These are phyloP conservation scores for Annulohypoxylon nitens DNA, from an alignment of 495 filamentous ascomycete genomes.

Conservation along the genomic window DNA sequence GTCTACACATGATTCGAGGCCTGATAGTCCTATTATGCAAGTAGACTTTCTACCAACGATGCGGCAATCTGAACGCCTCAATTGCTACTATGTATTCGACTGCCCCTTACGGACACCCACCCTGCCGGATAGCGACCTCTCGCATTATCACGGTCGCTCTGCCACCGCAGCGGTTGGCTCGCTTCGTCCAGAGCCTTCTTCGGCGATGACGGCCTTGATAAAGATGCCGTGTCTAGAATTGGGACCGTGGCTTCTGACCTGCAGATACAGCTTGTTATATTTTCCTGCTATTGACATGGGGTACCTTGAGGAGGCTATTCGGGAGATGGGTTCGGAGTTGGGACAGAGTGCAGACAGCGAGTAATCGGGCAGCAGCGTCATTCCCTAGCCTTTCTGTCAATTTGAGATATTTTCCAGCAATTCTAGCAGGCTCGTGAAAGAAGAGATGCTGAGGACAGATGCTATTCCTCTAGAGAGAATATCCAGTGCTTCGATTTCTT, in stretches of 20 bases:
- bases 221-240: background rate
- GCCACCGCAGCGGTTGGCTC: constrained; percentile 30
- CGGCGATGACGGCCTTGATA: constrained; percentile 15
- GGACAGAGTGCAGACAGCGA: background rate
- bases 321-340: background rate
- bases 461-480: background rate
- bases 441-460: background rate
- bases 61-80: background rate
- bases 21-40: constrained; percentile 6
- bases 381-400: background rate
- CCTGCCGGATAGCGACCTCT: background rate
- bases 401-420: background rate
- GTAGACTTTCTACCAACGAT: constrained; percentile 14
- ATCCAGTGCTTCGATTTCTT: background rate
- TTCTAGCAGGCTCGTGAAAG: background rate
- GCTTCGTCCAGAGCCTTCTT: constrained; percentile 26
- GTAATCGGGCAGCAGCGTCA: background rate
- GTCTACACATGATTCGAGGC: constrained; percentile 39
- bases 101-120: constrained; percentile 31
- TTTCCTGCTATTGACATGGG: constrained; percentile 26
- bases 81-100: constrained; percentile 1
- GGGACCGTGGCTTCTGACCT: constrained; percentile 16
- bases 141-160: constrained; percentile 24
- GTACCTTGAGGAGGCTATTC: constrained; percentile 15
- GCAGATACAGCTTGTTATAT: constrained; percentile 10